Percentiles rank a stretch among this genome's conserved stretches.
These are phyloP conservation scores for Dioscorea zingiberensis DNA, from an alignment of 106 monocot species.

Conservation along the genomic window DNA sequence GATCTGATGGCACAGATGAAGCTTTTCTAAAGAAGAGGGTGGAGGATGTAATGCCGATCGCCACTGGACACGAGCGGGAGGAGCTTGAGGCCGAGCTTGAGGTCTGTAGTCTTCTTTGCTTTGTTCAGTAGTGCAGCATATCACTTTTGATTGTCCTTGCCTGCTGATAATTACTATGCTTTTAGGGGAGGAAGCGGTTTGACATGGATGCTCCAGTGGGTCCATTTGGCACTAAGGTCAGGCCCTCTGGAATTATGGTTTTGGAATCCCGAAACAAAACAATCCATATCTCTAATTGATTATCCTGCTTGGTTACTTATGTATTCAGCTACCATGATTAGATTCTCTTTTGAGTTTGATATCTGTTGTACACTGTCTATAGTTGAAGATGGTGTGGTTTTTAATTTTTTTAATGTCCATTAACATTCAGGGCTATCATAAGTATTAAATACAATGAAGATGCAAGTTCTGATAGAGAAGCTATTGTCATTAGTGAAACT, in stretches of 20 bases:
- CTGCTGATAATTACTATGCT: not conserved
- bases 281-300: not conserved
- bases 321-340: not conserved
- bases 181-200: conserved; percentile 80
- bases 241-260: not conserved
- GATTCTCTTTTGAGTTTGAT: too few species aligned
- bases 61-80: conserved; percentile 84
- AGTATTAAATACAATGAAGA: too few species aligned
- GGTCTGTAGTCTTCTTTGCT: conserved; percentile 36
- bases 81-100: conserved; percentile 85
- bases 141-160: too few species aligned
- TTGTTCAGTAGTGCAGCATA: too few species aligned
- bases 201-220: conserved; percentile 88
- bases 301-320: not conserved
- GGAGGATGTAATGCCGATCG: conserved; percentile 93
- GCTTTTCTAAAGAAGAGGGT: conserved; percentile 44
- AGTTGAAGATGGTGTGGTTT: too few species aligned
- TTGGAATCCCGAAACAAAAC: not conserved
- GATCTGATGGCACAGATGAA: conserved; percentile 11
- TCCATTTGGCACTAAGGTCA: conserved; percentile 93
- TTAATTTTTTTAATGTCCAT: too few species aligned
- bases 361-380: too few species aligned
- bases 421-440: too few species aligned
- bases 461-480: too few species aligned
- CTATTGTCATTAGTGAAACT: too few species aligned